Base-by-base conservation (phyloP, 73 alveolate genomes). In the Blepharisma stoltei region DNA sequence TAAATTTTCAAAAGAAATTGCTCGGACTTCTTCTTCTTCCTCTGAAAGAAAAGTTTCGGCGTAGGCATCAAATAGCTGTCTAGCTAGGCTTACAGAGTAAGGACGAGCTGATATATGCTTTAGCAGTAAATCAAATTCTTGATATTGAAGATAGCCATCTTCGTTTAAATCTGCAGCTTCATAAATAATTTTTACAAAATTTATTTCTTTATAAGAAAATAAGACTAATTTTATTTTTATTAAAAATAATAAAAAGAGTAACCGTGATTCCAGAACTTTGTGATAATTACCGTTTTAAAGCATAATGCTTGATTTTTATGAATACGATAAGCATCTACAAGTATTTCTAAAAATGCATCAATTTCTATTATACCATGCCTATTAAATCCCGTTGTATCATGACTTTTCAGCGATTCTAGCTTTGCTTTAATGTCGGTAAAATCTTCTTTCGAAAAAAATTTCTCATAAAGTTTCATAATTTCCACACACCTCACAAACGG, bases 121-220 rank as follows among this genome's bases (percentile, higher is more conserved):
- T 9, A 60, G 46, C 37, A 60, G 46, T 14, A 60, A 9, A 20
- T 14, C 37, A 60, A 60, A 60, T 60, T 60, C 73, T 60, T 25
- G 73, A 20, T 20, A 9, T 25, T 60, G 73, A 20, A 60, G 46
- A 60, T 60, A 60, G 4, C 73, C 73, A 25, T 60, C 73, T 60
- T 60, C 73, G 23, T 60, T 60, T 60, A 60, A 4, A 60, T 60
- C 73, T 1, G 49, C 73, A 60, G 73, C 37, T 14, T 60, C 73
- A 60, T 60, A 60, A 60, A 60, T 60, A 60, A 14, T 14, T 60
- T 60, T 60, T 18, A 60, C 18, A 60, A 60, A 60, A 60, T 11
- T 60, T 14, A n/a, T n/a, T n/a, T n/a, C n/a, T n/a, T n/a, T n/a
- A n/a, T n/a, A n/a, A n/a, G n/a, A n/a, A n/a, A n/a, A n/a, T n/a